A percentile compares a stretch with the other conserved stretches of the same genome.
phyloP scores from a whole-genome alignment of 2,329 filamentous ascomycete genomes.

The Epichloe coenophiala region DNA sequence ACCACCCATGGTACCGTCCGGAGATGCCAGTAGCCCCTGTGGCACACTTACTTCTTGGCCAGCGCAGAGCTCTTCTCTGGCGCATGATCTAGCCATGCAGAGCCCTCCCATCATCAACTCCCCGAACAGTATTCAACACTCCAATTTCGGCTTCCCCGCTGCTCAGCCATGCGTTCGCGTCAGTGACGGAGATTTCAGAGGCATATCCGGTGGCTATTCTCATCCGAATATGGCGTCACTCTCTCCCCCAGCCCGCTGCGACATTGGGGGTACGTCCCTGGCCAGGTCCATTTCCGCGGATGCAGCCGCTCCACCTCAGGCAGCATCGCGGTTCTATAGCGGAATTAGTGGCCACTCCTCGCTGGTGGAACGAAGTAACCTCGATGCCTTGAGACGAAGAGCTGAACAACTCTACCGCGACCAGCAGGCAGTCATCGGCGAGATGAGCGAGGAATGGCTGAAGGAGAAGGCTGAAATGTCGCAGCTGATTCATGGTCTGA shows the following conservation, averaged over 20 bases:
- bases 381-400: conserved; percentile 39
- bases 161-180: not conserved
- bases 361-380: conserved; percentile 28
- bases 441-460: conserved; percentile 33
- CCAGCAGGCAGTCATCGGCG: conserved; percentile 39
- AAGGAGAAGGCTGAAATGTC: conserved; percentile 28
- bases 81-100: not conserved
- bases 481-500: conserved; percentile 27
- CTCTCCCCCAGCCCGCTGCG: conserved; percentile 5
- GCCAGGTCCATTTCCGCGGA: conserved; percentile 18
- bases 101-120: not conserved
- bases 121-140: not conserved
- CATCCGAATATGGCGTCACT: conserved; percentile 5
- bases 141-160: not conserved
- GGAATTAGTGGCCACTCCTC: conserved; percentile 26
- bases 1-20: not conserved
- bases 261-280: conserved; percentile 11
- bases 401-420: conserved; percentile 43
- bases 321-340: conserved; percentile 22
- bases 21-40: not conserved
- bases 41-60: not conserved
- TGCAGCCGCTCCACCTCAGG: conserved; percentile 17
- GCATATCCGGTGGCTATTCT: not conserved
- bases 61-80: not conserved
- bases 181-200: not conserved